phyloP scores from a whole-genome alignment of 1,139 yeast species.

The Taiozyma sp. region DNA sequence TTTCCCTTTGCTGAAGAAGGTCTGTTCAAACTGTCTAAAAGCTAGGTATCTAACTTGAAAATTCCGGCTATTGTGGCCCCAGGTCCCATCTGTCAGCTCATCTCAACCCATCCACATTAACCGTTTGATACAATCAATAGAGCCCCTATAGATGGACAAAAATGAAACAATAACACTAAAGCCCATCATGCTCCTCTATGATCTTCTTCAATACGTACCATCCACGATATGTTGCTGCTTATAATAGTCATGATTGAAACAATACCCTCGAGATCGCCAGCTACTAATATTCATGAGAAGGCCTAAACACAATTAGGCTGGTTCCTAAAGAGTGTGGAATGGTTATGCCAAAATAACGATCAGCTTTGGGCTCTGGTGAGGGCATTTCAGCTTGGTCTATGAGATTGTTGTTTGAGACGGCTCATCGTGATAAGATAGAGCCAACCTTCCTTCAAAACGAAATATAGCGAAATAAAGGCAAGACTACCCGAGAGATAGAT shows the following conservation, averaged over 20 bases:
- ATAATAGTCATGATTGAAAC: not conserved
- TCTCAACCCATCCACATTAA: not conserved
- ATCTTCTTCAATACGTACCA: not conserved
- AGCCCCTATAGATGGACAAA: not conserved
- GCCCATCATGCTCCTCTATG: not conserved
- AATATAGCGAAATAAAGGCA: no score
- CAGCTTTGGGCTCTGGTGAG: no score
- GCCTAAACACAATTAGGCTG: no score
- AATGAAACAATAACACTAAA: not conserved
- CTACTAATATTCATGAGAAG: no score
- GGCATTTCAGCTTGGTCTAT: no score
- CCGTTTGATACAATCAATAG: not conserved
- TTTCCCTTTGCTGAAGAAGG: no score
- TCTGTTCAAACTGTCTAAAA: no score
- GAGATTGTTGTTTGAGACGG: not conserved
- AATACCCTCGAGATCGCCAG: not conserved
- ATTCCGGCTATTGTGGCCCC: no score
- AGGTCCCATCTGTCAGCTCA: not conserved
- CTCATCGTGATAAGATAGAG: not conserved
- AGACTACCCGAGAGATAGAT: no score
- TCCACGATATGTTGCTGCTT: not conserved
- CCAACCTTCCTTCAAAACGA: not conserved
- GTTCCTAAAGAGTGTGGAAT: no score
- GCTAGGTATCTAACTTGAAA: no score
- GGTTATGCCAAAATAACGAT: no score